Conservation (phyloP, 1,139 yeast genomes). For the Sugiyamaella neomexicana region DNA sequence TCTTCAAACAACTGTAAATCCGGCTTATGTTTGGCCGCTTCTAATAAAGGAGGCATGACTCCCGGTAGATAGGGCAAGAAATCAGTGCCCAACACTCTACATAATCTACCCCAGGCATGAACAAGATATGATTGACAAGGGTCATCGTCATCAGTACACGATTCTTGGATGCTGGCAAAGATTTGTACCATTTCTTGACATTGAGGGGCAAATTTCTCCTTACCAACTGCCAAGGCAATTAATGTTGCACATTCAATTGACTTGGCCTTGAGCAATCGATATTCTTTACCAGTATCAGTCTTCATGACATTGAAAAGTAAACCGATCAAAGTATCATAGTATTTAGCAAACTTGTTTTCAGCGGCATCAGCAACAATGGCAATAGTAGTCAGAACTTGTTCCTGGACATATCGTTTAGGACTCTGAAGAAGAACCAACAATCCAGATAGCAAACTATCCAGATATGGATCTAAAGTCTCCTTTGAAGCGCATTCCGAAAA, state of each 20-base stretch:
- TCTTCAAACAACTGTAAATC: slow-evolving; percentile 83
- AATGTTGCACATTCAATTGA: slow-evolving; percentile 94
- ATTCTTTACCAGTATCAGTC: slow-evolving; percentile 77
- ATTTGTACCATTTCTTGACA: slow-evolving; percentile 71
- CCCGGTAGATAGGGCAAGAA: slow-evolving; percentile 83
- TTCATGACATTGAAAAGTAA: slow-evolving; percentile 74
- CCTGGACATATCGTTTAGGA: slow-evolving; percentile 92
- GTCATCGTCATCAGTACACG: slow-evolving; percentile 56
- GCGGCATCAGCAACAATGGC: slow-evolving; percentile 99
- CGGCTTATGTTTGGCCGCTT: slow-evolving; percentile 85
- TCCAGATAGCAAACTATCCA: slow-evolving; percentile 75
- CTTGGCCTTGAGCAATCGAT: slow-evolving; percentile 81
- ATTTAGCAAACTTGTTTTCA: slow-evolving; percentile 79
- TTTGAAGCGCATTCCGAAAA: slow-evolving; percentile 90
- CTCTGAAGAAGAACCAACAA: slow-evolving; percentile 74
- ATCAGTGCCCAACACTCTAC: slow-evolving; percentile 80
- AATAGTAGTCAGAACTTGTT: slow-evolving; percentile 93
- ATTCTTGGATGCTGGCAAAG: slow-evolving; percentile 66
- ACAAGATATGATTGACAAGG: slow-evolving; percentile 85
- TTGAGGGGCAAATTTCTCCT: slow-evolving; percentile 79
- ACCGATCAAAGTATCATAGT: slow-evolving; percentile 95
- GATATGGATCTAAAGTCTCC: slow-evolving; percentile 83
- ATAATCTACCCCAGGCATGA: slow-evolving; percentile 95
- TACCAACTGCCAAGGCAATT: slow-evolving; percentile 96
- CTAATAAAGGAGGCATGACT: slow-evolving; percentile 85